Evolutionary conservation across 2,329 filamentous ascomycete species (phyloP).

Genomic region (Microdochium bolleyi): DNA sequence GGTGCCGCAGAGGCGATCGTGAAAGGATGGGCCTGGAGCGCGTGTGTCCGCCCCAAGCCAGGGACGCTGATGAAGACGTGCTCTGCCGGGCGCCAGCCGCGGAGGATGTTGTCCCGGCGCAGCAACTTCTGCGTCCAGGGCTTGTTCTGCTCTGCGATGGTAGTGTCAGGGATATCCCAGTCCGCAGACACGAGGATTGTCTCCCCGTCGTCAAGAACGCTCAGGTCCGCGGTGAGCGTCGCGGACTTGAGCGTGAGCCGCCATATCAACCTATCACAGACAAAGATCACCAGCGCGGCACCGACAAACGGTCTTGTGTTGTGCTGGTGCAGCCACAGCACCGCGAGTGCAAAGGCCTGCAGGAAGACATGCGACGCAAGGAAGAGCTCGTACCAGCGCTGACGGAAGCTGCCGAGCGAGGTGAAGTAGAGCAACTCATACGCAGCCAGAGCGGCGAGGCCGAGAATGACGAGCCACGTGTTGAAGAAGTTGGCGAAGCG

Average conservation of each 20-base stretch:
- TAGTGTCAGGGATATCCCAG: slow-evolving; percentile 21
- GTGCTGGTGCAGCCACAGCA: slow-evolving; percentile 53
- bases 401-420: slow-evolving; percentile 50
- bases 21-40: slow-evolving; percentile 57
- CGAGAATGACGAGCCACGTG: slow-evolving; percentile 41
- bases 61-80: slow-evolving; percentile 58
- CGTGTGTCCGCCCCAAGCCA: slow-evolving; percentile 39
- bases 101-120: slow-evolving; percentile 22
- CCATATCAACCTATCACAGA: slow-evolving; percentile 49
- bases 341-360: slow-evolving; percentile 43
- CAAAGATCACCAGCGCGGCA: slow-evolving; percentile 45
- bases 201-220: slow-evolving; percentile 46
- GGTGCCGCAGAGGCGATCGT: slow-evolving; percentile 57
- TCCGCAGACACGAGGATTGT: slow-evolving; percentile 39
- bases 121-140: slow-evolving; percentile 1
- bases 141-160: slow-evolving; percentile 3
- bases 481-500: slow-evolving; percentile 39
- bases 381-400: slow-evolving; percentile 56
- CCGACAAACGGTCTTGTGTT: slow-evolving; percentile 44
- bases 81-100: slow-evolving; percentile 53
- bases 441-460: slow-evolving; percentile 44
- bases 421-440: slow-evolving; percentile 58
- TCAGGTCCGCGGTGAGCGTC: slow-evolving; percentile 37
- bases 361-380: slow-evolving; percentile 49
- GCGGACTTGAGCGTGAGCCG: slow-evolving; percentile 43